Base-by-base conservation (phyloP, 495 filamentous ascomycete species). In the Pyronema domesticum region DNA sequence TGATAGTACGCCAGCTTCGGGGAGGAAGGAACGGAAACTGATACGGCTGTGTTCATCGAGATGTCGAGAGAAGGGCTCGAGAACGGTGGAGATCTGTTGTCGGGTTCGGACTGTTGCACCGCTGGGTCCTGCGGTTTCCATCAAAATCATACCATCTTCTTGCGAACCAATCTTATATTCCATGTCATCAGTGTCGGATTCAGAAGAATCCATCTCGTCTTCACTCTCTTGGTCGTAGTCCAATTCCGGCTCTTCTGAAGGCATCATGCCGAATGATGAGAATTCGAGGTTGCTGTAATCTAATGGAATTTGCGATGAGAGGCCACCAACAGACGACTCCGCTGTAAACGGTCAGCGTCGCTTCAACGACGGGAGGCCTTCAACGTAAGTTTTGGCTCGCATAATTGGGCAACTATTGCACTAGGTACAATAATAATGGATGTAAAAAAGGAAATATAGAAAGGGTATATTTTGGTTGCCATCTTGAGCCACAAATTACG, bases 1-100 rank as follows among this genome's bases (percentile, higher is more conserved):
- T 9, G 83, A 78, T 8, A 98, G 75, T n/a, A 89, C 72, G 53
- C 85, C 82, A 0, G 74, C 72, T 47, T 80, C 75, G 49, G 83
- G 77, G 45, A 86, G 61, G 61, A 83, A 80, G 5, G 75, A 76
- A 14, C 75, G 80, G 59, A 83, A 82, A 2, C 77, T 76, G 40
- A 66, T 65, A 43, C 82, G 71, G 30, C 77, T 66, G 47, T 70
- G 68, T 14, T 57, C 61, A 36, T 55, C 57, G 37, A 64, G 52
- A 36, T 64, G 60, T 9, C 55, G 46, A 23, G 57, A 64, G 47
- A 58, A 56, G 10, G 62, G 62, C 19, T 57, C 55, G 23, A 64
- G 57, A 23, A 64, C 44, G 23, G 60, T 57, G 11, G 57, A 55
- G 15, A 64, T 63, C 44, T 64, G 62, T 11, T 58, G 54, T 35